Percentiles rank a stretch among this genome's conserved stretches.
Conservation (phyloP, 768 basidiomycete species). For the Serpula lacrymans region DNA sequence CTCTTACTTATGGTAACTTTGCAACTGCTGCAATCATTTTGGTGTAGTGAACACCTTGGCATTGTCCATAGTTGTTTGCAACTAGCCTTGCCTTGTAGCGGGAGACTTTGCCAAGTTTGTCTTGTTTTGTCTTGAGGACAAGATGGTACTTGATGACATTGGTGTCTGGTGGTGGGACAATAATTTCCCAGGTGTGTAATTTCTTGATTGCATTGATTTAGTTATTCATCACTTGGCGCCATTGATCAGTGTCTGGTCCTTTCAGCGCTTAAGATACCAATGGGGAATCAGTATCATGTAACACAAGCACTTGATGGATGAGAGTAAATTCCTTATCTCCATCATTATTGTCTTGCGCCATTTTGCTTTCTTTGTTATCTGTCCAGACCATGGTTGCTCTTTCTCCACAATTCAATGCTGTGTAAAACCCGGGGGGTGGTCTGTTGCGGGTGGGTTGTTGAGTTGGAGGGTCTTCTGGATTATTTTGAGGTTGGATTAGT, state of each 20-base stretch:
- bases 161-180: constrained; percentile 16
- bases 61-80: neutral
- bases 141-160: constrained; percentile 23
- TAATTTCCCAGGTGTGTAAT: constrained; percentile 24
- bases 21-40: constrained; percentile 10
- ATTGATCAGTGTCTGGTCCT: neutral
- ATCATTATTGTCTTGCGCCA: too few species aligned
- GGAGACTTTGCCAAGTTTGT: neutral
- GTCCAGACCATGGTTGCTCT: neutral
- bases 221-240: constrained; percentile 5
- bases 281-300: too few species aligned
- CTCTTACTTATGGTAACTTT: constrained; percentile 5
- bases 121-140: neutral
- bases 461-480: too few species aligned
- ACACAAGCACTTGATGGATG: too few species aligned
- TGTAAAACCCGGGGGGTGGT: neutral
- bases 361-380: too few species aligned
- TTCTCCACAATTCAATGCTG: neutral
- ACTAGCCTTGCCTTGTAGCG: neutral
- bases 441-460: neutral
- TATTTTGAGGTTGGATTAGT: neutral
- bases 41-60: constrained; percentile 14
- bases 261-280: constrained; percentile 1
- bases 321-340: too few species aligned
- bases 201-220: constrained; percentile 14